Evolutionary conservation across 768 basidiomycete genomes (phyloP), one percentile per base, ranked within the genome.

Genomic region (Pleurotus sapidus): DNA sequence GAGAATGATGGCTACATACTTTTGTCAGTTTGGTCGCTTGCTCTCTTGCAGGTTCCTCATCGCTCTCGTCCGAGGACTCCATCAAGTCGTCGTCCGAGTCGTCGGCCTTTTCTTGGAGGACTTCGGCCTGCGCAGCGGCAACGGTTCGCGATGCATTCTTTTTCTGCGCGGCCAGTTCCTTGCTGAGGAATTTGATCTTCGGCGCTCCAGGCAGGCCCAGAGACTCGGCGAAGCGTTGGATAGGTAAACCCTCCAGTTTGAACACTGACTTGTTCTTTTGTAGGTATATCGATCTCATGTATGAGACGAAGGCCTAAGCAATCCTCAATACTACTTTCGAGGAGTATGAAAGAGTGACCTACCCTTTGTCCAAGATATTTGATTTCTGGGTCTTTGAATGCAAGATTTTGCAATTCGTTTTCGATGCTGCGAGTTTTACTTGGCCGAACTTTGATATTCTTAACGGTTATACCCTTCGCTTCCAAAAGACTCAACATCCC

Each of bases 281-380:
- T 17, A 98, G 77, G 68, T 97, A 80, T 20, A 99, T 76, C 3
- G 96, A 97, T 14, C 93, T 91, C 61, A 98, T 76, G 69, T 99
- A 99, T 12, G 95, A 96, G 7, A 98, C 89, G 66, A 98, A 96
- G 1, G 95, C 92, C 94, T 98, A 25, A 27, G 5, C 42, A 45
- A 6, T 8, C 30, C 30, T 34, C 30, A 34, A 7, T 8, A 34
- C 30, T 34, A 11, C 30, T 11, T 45, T 17, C 6, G 20, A 43
- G 42, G 6, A n/a, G 15, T 8, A 17, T 45, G n/a, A 15, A 23
- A 45, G 7, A 40, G 42, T 38, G 17, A 80, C 87, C 57, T 64
- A 95, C 95, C 56, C 93, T 76, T 69, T 98, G 96, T 8, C 89
- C 97, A 8, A 99, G 83, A 70, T 98, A 97, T 69, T 98, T 99